Evolutionary conservation across 257 asterid genomes (phyloP).

Genomic region (Thymus quinquecostatus): DNA sequence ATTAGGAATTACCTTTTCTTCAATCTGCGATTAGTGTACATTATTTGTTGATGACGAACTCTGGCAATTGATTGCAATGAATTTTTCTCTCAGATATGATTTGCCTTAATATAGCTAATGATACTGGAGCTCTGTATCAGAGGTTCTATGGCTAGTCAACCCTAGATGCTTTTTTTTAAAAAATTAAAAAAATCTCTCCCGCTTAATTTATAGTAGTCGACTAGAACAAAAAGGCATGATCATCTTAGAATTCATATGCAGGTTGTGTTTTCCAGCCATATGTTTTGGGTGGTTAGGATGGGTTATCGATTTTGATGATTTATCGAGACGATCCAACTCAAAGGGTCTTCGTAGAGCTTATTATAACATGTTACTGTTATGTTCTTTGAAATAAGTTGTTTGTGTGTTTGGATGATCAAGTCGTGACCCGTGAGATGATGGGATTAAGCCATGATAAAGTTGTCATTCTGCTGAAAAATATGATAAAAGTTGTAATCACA

Average conservation of each 20-base stretch:
- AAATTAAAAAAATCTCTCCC: too few relatives aligned
- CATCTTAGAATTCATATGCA: not conserved
- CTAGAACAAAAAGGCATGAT: not conserved
- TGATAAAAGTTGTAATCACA: too few relatives aligned
- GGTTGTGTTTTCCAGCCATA: too few relatives aligned
- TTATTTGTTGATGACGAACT: not conserved
- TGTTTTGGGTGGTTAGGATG: too few relatives aligned
- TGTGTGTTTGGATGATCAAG: not conserved
- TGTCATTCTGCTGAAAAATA: not conserved
- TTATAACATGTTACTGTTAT: too few relatives aligned
- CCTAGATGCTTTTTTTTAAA: not conserved
- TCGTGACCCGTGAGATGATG: not conserved
- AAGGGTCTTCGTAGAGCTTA: not conserved
- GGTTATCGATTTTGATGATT: too few relatives aligned
- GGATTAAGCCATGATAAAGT: not conserved
- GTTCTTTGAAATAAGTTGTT: not conserved
- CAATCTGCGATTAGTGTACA: too few relatives aligned
- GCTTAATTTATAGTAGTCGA: too few relatives aligned
- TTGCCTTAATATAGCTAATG: not conserved
- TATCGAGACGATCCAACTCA: not conserved
- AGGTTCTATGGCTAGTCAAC: not conserved
- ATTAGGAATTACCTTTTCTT: too few relatives aligned
- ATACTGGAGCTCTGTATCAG: not conserved
- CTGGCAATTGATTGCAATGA: not conserved
- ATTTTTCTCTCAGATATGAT: not conserved